A percentile compares a stretch with the other conserved stretches of the same genome.
phyloP scores from a whole-genome alignment of 2,329 filamentous ascomycete species.

The Hypoxylon sp. region DNA sequence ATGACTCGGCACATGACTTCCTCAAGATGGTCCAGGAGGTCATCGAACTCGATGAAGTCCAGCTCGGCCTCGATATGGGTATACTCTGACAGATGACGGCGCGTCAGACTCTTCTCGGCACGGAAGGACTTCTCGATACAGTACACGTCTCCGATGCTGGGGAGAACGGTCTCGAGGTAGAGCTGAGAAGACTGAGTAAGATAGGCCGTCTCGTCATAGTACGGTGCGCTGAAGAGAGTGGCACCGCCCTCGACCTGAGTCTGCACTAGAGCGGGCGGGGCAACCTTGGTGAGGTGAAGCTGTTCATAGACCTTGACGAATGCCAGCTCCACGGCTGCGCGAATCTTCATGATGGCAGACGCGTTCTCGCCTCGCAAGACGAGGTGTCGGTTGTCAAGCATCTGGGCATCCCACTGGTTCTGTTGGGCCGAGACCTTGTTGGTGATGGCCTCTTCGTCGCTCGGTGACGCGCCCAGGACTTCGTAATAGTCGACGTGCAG shows the following conservation, averaged over 20 bases:
- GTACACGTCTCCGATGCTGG: constrained; percentile 92
- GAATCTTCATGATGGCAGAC: constrained; percentile 86
- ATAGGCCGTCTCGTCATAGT: constrained; percentile 90
- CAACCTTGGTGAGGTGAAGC: constrained; percentile 80
- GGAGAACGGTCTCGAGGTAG: constrained; percentile 94
- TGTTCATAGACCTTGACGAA: constrained; percentile 84
- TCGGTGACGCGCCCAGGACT: constrained; percentile 79
- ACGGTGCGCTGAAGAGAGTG: constrained; percentile 88
- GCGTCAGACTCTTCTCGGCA: constrained; percentile 93
- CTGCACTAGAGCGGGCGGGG: constrained; percentile 89
- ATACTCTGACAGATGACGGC: constrained; percentile 94
- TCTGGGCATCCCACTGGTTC: constrained; percentile 64
- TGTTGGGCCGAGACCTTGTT: constrained; percentile 67
- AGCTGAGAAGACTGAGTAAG: constrained; percentile 97
- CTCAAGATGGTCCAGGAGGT: constrained; percentile 88
- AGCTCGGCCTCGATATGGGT: constrained; percentile 96
- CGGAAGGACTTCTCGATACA: constrained; percentile 99
- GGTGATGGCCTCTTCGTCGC: constrained; percentile 90
- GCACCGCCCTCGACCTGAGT: constrained; percentile 93
- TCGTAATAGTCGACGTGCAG: constrained; percentile 90
- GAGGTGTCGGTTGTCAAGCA: constrained; percentile 85
- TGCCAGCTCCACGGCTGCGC: constrained; percentile 79
- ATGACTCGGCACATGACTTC: constrained; percentile 86
- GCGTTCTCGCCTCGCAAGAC: constrained; percentile 84
- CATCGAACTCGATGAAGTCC: constrained; percentile 92